A percentile compares a stretch with the other conserved stretches of the same genome.
phyloP scores from a whole-genome alignment of 2,329 filamentous ascomycete genomes.

The Pestalotiopsis sp. region DNA sequence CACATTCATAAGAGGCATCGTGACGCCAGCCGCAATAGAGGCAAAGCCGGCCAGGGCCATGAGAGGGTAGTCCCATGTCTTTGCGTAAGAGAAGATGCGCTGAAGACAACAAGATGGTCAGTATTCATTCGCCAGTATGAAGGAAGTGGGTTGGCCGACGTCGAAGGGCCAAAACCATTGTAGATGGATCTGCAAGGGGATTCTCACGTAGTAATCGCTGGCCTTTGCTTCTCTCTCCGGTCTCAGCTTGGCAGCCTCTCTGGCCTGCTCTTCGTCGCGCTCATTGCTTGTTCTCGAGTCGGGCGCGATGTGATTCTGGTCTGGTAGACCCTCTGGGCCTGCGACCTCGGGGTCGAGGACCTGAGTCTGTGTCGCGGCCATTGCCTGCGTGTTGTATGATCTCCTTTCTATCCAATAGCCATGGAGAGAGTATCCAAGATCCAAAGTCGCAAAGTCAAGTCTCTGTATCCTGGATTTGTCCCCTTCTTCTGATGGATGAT shows the following conservation, averaged over 20 bases:
- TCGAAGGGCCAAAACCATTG: background rate
- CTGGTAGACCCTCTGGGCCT: constrained; percentile 3
- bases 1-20: constrained; percentile 62
- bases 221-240: constrained; percentile 48
- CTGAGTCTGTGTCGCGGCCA: background rate
- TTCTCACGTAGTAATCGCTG: constrained; percentile 45
- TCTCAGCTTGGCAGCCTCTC: constrained; percentile 36
- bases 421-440: background rate
- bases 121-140: background rate
- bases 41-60: constrained; percentile 49
- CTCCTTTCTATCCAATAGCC: background rate
- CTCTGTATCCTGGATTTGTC: background rate
- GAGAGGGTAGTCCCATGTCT: constrained; percentile 51
- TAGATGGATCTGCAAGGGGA: background rate
- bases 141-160: background rate
- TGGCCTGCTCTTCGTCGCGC: constrained; percentile 30
- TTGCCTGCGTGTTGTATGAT: background rate
- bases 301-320: background rate
- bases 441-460: background rate
- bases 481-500: background rate
- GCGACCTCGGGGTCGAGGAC: background rate
- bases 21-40: constrained; percentile 55
- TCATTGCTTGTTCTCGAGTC: constrained; percentile 13
- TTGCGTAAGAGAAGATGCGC: constrained; percentile 58
- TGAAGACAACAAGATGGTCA: constrained; percentile 25